Conservation (phyloP, 169 alveolate genomes). For the Cardiosporidium cionae region DNA sequence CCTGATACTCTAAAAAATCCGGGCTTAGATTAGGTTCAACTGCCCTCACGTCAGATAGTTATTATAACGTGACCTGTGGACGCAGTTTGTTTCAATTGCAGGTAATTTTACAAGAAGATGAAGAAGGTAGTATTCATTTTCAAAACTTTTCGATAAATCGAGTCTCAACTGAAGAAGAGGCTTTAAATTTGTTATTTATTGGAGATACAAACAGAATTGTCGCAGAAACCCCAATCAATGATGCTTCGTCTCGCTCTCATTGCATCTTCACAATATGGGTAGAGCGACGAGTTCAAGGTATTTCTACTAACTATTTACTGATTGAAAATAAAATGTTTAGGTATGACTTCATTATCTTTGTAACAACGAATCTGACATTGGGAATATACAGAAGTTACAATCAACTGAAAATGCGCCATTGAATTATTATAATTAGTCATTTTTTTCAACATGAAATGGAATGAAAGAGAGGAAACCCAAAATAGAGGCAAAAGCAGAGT, state of each 20-base stretch:
- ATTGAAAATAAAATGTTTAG: too few species aligned
- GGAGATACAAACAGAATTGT: conserved; percentile 91
- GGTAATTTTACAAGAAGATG: conserved; percentile 69
- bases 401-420: too few species aligned
- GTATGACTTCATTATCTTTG: too few species aligned
- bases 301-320: too few species aligned
- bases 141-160: conserved; percentile 78
- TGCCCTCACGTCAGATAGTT: background rate
- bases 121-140: conserved; percentile 70
- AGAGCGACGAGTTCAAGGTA: conserved; percentile 51
- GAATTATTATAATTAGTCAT: too few species aligned
- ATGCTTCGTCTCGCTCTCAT: conserved; percentile 88
- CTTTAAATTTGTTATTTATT: conserved; percentile 71
- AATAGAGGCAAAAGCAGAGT: too few species aligned
- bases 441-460: too few species aligned
- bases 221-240: conserved; percentile 89
- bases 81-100: too few species aligned
- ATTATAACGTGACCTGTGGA: background rate
- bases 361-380: too few species aligned
- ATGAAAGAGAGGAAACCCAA: too few species aligned
- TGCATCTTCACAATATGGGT: conserved; percentile 85
- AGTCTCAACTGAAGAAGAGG: conserved; percentile 84
- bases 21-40: background rate
- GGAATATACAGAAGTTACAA: too few species aligned
- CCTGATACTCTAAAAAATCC: background rate